These are phyloP conservation scores for Coemansia brasiliensis DNA, from an alignment of 192 early-diverging fungal genomes.

Conservation along the genomic window DNA sequence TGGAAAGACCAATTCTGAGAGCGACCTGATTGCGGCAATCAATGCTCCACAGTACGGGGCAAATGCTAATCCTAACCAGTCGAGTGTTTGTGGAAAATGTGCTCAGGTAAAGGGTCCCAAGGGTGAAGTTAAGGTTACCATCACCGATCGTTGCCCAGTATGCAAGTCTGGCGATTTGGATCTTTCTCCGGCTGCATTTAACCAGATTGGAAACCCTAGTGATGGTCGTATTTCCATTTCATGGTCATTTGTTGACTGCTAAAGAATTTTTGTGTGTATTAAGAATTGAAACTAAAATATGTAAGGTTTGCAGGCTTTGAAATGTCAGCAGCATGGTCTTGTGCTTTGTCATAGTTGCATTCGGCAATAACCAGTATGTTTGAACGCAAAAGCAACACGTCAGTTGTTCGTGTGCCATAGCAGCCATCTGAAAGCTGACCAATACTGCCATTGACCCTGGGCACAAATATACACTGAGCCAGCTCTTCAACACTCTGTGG, in stretches of 20 bases:
- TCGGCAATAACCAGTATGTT: constrained; percentile 22
- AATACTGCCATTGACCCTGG: constrained; percentile 1
- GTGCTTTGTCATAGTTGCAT: constrained; percentile 4
- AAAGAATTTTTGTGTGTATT: neutral
- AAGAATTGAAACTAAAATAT: neutral
- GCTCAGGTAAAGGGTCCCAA: constrained; percentile 49
- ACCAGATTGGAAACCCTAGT: constrained; percentile 54
- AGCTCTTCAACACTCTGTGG: constrained; percentile 26
- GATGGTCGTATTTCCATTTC: constrained; percentile 56
- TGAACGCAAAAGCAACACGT: constrained; percentile 26
- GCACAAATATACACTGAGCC: constrained; percentile 41
- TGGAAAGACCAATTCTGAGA: constrained; percentile 48
- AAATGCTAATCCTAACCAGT: constrained; percentile 50
- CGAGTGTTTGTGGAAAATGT: constrained; percentile 56
- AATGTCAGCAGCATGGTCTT: neutral
- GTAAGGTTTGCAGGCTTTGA: neutral
- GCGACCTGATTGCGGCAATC: constrained; percentile 59
- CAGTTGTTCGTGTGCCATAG: constrained; percentile 44
- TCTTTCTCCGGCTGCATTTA: constrained; percentile 56
- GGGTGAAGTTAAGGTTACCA: constrained; percentile 54
- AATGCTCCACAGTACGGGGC: constrained; percentile 59
- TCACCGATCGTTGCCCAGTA: constrained; percentile 58
- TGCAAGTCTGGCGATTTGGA: constrained; percentile 58
- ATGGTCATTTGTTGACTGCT: constrained; percentile 56
- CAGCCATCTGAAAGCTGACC: neutral